These are phyloP conservation scores for Euphorbia lathyris DNA, from an alignment of 345 rosid genomes.

Conservation along the genomic window DNA sequence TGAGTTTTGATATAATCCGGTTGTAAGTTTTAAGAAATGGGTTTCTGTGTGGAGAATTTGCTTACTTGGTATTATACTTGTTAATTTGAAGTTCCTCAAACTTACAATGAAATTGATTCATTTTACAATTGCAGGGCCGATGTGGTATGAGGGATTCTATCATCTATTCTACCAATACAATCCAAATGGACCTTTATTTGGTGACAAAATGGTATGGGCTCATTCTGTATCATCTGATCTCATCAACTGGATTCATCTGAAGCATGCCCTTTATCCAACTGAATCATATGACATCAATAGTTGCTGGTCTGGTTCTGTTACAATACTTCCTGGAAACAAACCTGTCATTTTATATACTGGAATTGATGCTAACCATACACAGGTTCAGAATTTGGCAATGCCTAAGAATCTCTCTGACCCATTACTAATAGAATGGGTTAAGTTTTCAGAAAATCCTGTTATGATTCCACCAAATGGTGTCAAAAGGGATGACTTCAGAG, in stretches of 20 bases:
- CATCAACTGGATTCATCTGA: slow-evolving; percentile 61
- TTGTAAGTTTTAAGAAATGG: not conserved
- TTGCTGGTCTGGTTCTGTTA: slow-evolving; percentile 73
- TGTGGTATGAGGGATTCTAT: slow-evolving; percentile 65
- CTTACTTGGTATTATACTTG: too few species aligned
- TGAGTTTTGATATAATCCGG: too few species aligned
- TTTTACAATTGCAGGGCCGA: slow-evolving; percentile 46
- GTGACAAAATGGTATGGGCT: slow-evolving; percentile 48
- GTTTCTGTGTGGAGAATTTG: too few species aligned
- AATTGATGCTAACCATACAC: slow-evolving; percentile 30
- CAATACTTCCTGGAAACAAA: slow-evolving; percentile 51
- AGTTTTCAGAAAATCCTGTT: slow-evolving; percentile 48
- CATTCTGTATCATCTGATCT: slow-evolving; percentile 70
- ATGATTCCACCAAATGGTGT: slow-evolving; percentile 48
- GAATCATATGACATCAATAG: slow-evolving; percentile 53
- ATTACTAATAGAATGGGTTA: slow-evolving; percentile 56
- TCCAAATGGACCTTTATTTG: slow-evolving; percentile 52
- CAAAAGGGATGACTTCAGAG: slow-evolving; percentile 45
- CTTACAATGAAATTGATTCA: not conserved
- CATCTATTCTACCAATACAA: slow-evolving; percentile 68
- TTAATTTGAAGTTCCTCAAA: too few species aligned
- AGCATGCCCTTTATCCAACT: slow-evolving; percentile 50
- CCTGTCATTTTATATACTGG: slow-evolving; percentile 67
- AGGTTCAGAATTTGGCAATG: slow-evolving; percentile 60
- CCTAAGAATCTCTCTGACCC: slow-evolving; percentile 60